Base-by-base conservation (phyloP, 345 rosid species). In the Linum usitatissimum region DNA sequence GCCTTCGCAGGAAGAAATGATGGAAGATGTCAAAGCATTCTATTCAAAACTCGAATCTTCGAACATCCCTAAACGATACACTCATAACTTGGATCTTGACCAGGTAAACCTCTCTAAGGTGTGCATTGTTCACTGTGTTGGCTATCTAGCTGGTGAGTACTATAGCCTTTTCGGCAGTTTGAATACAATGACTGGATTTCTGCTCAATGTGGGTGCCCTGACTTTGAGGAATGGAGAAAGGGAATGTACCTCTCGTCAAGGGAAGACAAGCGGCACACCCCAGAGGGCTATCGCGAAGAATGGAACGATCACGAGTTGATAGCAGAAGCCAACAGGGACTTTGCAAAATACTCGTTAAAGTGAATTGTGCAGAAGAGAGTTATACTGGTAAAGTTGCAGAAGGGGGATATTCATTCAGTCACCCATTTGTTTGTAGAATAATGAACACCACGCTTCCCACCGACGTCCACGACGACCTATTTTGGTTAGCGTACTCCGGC, bases 1-100 rank as follows among this genome's bases (percentile, higher is more conserved):
- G 63, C 95, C 96, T 18, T 77, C 80, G 0, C 64, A 71, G 40
- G 83, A 81, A 69, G 81, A 83, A 68, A 92, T 89, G 96, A 78
- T 75, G 84, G 76, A 76, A 57, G 88, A 83, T 14, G 62, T 81
- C 28, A 61, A 78, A 66, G 64, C 77, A 21, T 79, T 84, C n/a
- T 86, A 89, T 53, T 53, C 72, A 1, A 23, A 68, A 17, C 87
- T 84, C 17, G 83, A 86, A 78, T 78, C 83, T 28, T 69, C 80
- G 48, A 83, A 86, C 28, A 55, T 67, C 55, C 84, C 95, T 9
- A 85, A 86, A 64, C 74, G 83, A 49, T 76, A 82, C 68, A 81
- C 96, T 60, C 98, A 92, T 72, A 53, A 12, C 4, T 3, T 79
- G 72, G 69, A 64, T 6, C 8, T 70, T 55, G 63, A 67, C 61